Evolutionary conservation across 352 stramenopile species (phyloP), one percentile per base, ranked within the genome.

Genomic region (Phytophthora aleatoria): DNA sequence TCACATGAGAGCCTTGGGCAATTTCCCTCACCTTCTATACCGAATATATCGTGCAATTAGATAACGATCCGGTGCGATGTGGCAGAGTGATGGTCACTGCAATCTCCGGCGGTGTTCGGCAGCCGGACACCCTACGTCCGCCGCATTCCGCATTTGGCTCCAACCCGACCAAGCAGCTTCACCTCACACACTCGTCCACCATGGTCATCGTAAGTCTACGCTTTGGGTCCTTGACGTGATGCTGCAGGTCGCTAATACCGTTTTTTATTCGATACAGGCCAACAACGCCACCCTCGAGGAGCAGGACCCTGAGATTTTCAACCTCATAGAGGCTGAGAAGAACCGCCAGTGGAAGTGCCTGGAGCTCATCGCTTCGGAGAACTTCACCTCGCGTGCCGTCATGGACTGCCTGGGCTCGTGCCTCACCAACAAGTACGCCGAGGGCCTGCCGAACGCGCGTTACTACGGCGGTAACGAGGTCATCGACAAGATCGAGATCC

Each of bases 351-450:
- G 90, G 91, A 97, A 97, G 64, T 98, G 90, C 47, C 81, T 99
- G 44, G 97, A 99, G 80, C 92, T 99, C 51, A 99, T 99, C 76
- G 98, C 98, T 11, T 99, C 95, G 27, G 98, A 99, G 82, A 99
- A 99, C 89, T 99, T 99, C 77, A 99, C 98, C 30, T 99, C 94
- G n/a, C 87, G 89, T 35, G 97, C 97, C 16, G 97, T 99, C 44
- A 98, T 99, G 87, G 96, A 99, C 61, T 99, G 96, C 76, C 89
- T 99, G 44, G 98, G 98, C 65, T 99, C 94, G 61, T 97, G 91
- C 60, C 82, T 99, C 13, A 99, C 98, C 61, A 99, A 99, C 90
- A 99, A 99, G 87, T 99, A 99, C 79, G 88, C 97, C 20, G 98
- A 99, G 76, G 98, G 98, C n/a, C 82, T 96, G 41, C 94, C 96